Percentiles rank a stretch among this genome's conserved stretches.
These are phyloP conservation scores for Austroboletus sp. DNA, from an alignment of 1,284 basidiomycete genomes.

Conservation along the genomic window DNA sequence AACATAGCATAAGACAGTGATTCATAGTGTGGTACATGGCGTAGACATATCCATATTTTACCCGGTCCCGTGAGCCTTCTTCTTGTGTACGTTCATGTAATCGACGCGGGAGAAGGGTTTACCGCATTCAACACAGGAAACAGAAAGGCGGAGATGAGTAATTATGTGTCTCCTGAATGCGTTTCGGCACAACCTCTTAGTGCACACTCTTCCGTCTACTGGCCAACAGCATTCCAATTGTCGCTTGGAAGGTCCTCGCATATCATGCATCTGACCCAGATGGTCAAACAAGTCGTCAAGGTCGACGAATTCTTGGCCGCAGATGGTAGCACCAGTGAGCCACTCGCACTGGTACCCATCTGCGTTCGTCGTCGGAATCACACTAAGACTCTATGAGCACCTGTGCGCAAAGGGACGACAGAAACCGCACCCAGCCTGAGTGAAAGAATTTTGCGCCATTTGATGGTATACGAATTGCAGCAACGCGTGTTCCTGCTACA, in stretches of 20 bases:
- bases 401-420: background rate
- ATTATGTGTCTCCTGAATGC: background rate
- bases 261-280: background rate
- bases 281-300: background rate
- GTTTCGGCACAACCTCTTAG: background rate
- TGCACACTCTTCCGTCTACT: background rate
- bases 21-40: no score
- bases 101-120: background rate
- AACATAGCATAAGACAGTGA: no score
- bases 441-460: background rate
- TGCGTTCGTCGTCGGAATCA: background rate
- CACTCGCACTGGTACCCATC: conserved; percentile 4
- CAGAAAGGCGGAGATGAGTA: background rate
- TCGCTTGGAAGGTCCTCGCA: background rate
- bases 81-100: background rate
- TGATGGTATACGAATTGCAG: background rate
- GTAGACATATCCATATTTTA: no score
- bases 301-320: background rate
- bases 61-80: background rate
- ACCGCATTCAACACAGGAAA: background rate
- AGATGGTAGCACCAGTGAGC: background rate
- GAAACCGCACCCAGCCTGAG: background rate
- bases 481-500: conserved; percentile 7
- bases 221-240: background rate
- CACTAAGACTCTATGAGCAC: conserved; percentile 6